Percentiles rank a stretch among this genome's conserved stretches.
Evolutionary conservation across 1,139 yeast genomes (phyloP).

Genomic region (Fermentozyma sake): DNA sequence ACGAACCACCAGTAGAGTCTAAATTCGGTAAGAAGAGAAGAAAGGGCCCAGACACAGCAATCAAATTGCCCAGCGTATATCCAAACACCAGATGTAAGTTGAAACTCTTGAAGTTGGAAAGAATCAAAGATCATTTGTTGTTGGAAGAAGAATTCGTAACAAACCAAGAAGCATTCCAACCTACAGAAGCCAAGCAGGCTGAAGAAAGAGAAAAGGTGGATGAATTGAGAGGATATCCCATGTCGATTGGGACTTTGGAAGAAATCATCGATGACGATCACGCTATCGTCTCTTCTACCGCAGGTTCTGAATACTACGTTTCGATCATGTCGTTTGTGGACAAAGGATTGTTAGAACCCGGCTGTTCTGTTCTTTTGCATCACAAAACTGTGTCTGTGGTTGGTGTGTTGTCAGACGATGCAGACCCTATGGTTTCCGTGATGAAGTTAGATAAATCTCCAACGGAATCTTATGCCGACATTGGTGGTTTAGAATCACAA

Average conservation of each 20-base stretch:
- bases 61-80: conserved; percentile 77
- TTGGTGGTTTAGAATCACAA: conserved; percentile 95
- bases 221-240: conserved; percentile 93
- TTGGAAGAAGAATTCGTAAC: conserved; percentile 95
- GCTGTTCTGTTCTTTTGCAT: conserved; percentile 94
- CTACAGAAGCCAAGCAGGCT: conserved; percentile 93
- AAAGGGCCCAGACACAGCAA: conserved; percentile 87
- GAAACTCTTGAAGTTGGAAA: conserved; percentile 84
- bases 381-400: conserved; percentile 93
- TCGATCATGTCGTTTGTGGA: conserved; percentile 96
- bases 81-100: conserved; percentile 94
- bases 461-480: conserved; percentile 92
- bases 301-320: conserved; percentile 97
- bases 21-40: conserved; percentile 87
- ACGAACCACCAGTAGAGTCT: conserved; percentile 97
- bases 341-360: conserved; percentile 93
- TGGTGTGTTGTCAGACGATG: conserved; percentile 94
- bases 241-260: conserved; percentile 94
- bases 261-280: conserved; percentile 98
- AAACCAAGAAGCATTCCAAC: conserved; percentile 91
- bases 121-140: conserved; percentile 92
- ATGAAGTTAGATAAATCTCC: conserved; percentile 98
- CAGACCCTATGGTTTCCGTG: conserved; percentile 96
- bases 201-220: conserved; percentile 95
- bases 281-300: conserved; percentile 93